Base-by-base conservation (phyloP, 108 stramenopile species). In the Nitzschia sp. region DNA sequence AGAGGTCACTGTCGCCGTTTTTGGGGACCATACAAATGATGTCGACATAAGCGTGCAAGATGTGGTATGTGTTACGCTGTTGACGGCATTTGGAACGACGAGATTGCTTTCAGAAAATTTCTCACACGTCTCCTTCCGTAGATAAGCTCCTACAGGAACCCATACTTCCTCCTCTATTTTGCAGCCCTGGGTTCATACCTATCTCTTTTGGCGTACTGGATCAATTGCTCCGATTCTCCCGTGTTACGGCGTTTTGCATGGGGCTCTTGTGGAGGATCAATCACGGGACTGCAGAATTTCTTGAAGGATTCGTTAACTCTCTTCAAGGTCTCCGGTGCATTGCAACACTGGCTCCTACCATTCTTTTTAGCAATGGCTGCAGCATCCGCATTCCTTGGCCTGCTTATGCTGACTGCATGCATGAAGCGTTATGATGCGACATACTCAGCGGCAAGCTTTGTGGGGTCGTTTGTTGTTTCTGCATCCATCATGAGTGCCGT, bases 391-490 rank as follows among this genome's bases (percentile, higher is more conserved):
- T 86, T 90, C 71, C 68, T 48, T 15, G 92, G 92, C 1, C 51
- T 93, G 47, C 60, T 93, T 11, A 75, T 82, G 11, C 64, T 94
- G 11, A 81, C 83, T 11, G 81, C 81, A 1, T 89, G 88, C 60
- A 94, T 94, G 92, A 88, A 90, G 61, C 72, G 92, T 53, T 94
- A 83, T 57, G 88, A 94, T 83, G 89, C 88, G 28, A 90, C 92
- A 26, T 94, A 82, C 72, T 86, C 85, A 0, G 68, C 89, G 1
- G 82, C 89, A 19, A 87, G 85, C 77, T 94, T 91, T 79, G 92
- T 94, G 28, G 88, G 86, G 3, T 84, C 82, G 27, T 90, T 91
- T 64, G 85, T 94, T 19, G 65, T 94, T 26, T 82, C 85, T 9
- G 83, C 89, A 23, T 78, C 76, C 32, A 80, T 84, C 9, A 94